Conservation (phyloP, 768 basidiomycete genomes). For the Macrolepiota fuliginosa region DNA sequence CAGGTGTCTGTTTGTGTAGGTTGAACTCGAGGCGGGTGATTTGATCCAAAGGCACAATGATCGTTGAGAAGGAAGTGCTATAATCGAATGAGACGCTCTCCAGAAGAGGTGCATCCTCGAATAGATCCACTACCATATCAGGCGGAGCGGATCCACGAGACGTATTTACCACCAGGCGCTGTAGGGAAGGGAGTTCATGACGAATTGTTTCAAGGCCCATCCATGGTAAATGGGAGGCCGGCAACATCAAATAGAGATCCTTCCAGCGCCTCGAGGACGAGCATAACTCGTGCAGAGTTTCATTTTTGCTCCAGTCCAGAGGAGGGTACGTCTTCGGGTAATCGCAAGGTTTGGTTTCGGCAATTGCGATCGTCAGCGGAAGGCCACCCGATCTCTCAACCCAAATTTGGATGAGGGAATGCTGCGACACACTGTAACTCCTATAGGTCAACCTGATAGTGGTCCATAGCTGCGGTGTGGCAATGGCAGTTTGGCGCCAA, state of each 20-base stretch:
- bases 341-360: slow-evolving; percentile 9
- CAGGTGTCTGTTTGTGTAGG: slow-evolving; percentile 14
- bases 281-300: slow-evolving; percentile 6
- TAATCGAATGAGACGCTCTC: slow-evolving; percentile 12
- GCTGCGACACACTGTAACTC: slow-evolving; percentile 5
- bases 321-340: slow-evolving; percentile 4
- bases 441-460: slow-evolving; percentile 12
- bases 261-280: slow-evolving; percentile 13
- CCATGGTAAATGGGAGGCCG: slow-evolving; percentile 12
- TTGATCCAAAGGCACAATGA: slow-evolving; percentile 9
- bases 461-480: slow-evolving; percentile 17
- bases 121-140: slow-evolving; percentile 9
- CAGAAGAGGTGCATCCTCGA: slow-evolving; percentile 13
- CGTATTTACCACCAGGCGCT: slow-evolving; percentile 8
- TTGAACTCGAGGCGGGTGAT: slow-evolving; percentile 10
- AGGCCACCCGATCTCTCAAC: slow-evolving; percentile 9
- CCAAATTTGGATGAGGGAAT: slow-evolving; percentile 12
- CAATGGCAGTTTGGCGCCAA: slow-evolving; percentile 15
- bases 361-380: slow-evolving; percentile 13
- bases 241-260: slow-evolving; percentile 13
- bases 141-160: slow-evolving; percentile 7
- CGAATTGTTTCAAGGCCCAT: slow-evolving; percentile 1
- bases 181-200: slow-evolving; percentile 13
- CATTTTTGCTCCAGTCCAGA: slow-evolving; percentile 11
- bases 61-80: slow-evolving; percentile 10